Base-by-base conservation (phyloP, 75 land plant genomes). In the Pinus albicaulis region DNA sequence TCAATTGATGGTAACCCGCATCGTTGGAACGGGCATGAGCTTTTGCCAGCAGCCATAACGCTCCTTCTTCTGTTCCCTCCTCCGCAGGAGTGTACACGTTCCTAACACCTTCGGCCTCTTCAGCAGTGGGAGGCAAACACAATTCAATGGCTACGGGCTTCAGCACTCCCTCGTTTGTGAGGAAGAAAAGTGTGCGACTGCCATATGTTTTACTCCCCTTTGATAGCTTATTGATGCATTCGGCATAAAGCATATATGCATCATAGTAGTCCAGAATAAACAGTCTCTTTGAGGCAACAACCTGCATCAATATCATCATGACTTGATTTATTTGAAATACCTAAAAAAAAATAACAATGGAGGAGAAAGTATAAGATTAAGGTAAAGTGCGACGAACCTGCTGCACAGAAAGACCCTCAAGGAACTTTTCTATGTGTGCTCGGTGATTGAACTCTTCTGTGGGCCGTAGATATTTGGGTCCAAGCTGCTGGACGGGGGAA, bases 241-340 rank as follows among this genome's bases (percentile, higher is more conserved):
- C 61, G 20, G 86, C 66, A 55, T 86, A 89, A 25, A 91, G 89
- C 81, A 91, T 86, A 26, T 85, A 34, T 34, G 69, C 15, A 55
- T 91, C 93, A 60, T 93, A 87, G 77, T 93, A 87, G 66, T 91
- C 88, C 19, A 93, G 38, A 72, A 93, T 83, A 76, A 82, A 93
- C 19, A 93, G 82, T 71, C 59, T 90, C 55, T 85, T 85, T 15
- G 72, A 64, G 22, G 72, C 72, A 2, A 88, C 36, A 55, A 92
- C 95, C 95, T 92, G 76, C 41, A 38, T 38, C 41, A 38, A n/a
- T n/a, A n/a, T n/a, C n/a, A n/a, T n/a, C n/a, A n/a, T n/a, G n/a
- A 38, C 5, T 38, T 38, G 41, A 38, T 38, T 38, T 4, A 38
- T 38, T 1, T 38, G 41, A 38, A 38, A 38, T 38, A 38, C 38